Evolutionary conservation across 345 rosid genomes (phyloP).

Genomic region (Capsella bursapastoris): DNA sequence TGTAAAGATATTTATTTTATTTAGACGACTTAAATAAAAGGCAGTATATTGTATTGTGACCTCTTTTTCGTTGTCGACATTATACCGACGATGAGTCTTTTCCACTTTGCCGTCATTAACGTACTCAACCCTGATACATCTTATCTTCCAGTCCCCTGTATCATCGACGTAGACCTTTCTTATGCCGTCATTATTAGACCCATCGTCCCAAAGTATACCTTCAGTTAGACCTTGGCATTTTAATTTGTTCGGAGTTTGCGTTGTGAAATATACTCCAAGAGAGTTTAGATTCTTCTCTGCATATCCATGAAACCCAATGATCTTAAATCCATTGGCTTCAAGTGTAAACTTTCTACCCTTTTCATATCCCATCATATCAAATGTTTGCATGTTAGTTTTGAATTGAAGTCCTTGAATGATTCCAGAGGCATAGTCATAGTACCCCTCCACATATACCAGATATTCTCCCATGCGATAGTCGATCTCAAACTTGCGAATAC

Average conservation of each 20-base stretch:
- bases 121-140: not conserved
- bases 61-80: no score
- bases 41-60: no score
- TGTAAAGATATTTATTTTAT: no score
- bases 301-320: slow-evolving; percentile 30
- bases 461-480: no score
- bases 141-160: no score
- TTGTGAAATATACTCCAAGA: slow-evolving; percentile 22
- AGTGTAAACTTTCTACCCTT: not conserved
- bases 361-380: no score
- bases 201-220: slow-evolving; percentile 29
- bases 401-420: not conserved
- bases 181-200: not conserved
- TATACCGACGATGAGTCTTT: no score
- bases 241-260: no score
- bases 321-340: not conserved
- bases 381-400: not conserved
- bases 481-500: no score
- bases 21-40: no score
- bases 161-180: not conserved
- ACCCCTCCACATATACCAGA: no score
- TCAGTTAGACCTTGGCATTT: not conserved
- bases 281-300: not conserved
- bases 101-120: not conserved
- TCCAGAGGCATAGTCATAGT: no score